phyloP scores from a whole-genome alignment of 2,329 filamentous ascomycete species.

The Hymenoscyphus linearis region DNA sequence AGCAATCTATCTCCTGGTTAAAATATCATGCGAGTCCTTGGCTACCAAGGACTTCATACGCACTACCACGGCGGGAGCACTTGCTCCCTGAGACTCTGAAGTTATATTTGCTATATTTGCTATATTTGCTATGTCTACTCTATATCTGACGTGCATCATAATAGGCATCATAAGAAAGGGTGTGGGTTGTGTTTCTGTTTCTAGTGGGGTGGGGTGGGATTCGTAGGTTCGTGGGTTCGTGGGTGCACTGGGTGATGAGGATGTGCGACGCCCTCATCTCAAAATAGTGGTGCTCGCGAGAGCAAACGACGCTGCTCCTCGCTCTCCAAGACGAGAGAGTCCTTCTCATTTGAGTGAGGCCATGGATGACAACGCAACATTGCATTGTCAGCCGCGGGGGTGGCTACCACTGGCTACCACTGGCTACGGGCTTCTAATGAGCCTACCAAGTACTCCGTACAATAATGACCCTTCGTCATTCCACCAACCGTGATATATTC shows the following conservation, averaged over 20 bases:
- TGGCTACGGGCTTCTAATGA: background rate
- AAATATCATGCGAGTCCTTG: background rate
- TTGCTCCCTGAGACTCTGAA: background rate
- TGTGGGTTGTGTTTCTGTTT: background rate
- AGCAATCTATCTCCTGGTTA: background rate
- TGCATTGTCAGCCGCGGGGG: constrained; percentile 1
- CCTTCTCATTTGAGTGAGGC: constrained; percentile 3
- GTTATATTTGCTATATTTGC: background rate
- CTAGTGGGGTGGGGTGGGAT: too few species aligned
- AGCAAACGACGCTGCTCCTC: background rate
- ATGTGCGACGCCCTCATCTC: background rate
- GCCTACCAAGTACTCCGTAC: too few species aligned
- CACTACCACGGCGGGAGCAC: background rate
- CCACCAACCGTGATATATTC: background rate
- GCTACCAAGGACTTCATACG: background rate
- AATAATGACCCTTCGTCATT: constrained; percentile 5
- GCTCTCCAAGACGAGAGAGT: background rate
- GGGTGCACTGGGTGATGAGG: constrained; percentile 1
- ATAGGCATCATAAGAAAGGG: background rate
- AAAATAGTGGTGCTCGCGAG: background rate
- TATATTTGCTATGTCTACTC: constrained; percentile 9
- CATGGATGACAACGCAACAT: constrained; percentile 13
- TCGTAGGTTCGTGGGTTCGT: too few species aligned
- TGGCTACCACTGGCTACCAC: too few species aligned
- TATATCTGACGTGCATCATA: constrained; percentile 10